Evolutionary conservation across 768 basidiomycete genomes (phyloP).

Genomic region (Boletus reticuloceps): DNA sequence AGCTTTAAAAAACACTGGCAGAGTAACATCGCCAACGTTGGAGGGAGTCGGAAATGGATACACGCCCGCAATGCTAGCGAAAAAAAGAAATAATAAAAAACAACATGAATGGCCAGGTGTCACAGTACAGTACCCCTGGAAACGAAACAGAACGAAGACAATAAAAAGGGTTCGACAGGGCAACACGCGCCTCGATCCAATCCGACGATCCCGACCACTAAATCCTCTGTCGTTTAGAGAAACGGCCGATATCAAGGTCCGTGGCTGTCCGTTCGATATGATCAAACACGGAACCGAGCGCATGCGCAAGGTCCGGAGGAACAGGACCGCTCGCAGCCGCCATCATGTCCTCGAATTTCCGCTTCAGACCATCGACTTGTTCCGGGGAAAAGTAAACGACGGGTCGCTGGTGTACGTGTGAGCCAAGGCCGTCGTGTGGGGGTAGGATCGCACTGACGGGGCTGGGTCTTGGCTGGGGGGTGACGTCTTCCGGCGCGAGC

Average conservation of each 20-base stretch:
- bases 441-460: constrained; percentile 19
- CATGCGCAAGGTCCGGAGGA: constrained; percentile 30
- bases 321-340: constrained; percentile 29
- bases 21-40: constrained; percentile 1
- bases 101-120: not conserved
- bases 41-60: not conserved
- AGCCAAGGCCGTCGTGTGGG: not conserved
- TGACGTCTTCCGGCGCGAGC: constrained; percentile 18
- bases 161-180: too few relatives aligned
- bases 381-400: constrained; percentile 33
- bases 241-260: constrained; percentile 24
- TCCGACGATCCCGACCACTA: constrained; percentile 3
- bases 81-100: not conserved
- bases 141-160: too few relatives aligned
- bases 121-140: not conserved
- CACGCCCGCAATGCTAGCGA: not conserved
- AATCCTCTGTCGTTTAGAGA: constrained; percentile 26
- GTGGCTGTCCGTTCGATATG: constrained; percentile 31
- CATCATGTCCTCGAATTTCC: constrained; percentile 33
- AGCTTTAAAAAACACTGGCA: constrained; percentile 1
- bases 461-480: constrained; percentile 11
- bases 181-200: not conserved
- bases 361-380: constrained; percentile 29
- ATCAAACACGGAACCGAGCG: constrained; percentile 32
- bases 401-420: constrained; percentile 9